These are phyloP conservation scores for Aspergillus pseudotamarii DNA, from an alignment of 2,329 filamentous ascomycete genomes.

Conservation along the genomic window DNA sequence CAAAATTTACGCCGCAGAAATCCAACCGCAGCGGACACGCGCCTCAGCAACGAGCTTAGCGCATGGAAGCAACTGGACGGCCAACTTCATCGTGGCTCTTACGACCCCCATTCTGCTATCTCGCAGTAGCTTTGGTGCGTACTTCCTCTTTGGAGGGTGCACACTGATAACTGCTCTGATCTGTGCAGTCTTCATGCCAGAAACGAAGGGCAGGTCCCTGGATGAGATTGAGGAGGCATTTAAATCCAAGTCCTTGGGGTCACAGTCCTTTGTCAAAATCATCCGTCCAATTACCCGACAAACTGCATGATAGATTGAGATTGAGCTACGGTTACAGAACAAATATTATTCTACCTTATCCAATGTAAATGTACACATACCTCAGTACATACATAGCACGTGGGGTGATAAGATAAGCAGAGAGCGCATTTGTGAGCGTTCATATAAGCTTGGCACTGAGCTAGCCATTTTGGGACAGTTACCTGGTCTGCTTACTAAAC, in stretches of 20 bases:
- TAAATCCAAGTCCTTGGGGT: constrained; percentile 24
- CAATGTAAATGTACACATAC: background rate
- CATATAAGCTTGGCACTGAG: background rate
- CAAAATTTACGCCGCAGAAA: constrained; percentile 62
- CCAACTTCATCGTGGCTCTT: constrained; percentile 50
- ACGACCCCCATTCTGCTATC: constrained; percentile 48
- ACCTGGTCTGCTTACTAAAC: background rate
- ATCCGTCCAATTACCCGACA: constrained; percentile 6
- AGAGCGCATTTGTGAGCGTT: background rate
- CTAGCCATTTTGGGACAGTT: background rate
- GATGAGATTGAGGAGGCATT: constrained; percentile 56
- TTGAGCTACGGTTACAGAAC: background rate
- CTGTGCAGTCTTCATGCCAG: constrained; percentile 51
- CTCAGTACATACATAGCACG: background rate
- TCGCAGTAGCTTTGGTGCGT: constrained; percentile 47
- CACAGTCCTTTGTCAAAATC: constrained; percentile 3
- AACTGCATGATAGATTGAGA: background rate
- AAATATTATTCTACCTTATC: background rate
- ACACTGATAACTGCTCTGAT: constrained; percentile 43
- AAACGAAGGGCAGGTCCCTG: constrained; percentile 53
- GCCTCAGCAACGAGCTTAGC: constrained; percentile 58
- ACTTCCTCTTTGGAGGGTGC: constrained; percentile 51
- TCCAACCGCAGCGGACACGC: constrained; percentile 58
- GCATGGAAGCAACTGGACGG: constrained; percentile 40
- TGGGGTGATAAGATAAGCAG: background rate